phyloP scores from a whole-genome alignment of 192 early-diverging fungal genomes.

The Podila epicladia region DNA sequence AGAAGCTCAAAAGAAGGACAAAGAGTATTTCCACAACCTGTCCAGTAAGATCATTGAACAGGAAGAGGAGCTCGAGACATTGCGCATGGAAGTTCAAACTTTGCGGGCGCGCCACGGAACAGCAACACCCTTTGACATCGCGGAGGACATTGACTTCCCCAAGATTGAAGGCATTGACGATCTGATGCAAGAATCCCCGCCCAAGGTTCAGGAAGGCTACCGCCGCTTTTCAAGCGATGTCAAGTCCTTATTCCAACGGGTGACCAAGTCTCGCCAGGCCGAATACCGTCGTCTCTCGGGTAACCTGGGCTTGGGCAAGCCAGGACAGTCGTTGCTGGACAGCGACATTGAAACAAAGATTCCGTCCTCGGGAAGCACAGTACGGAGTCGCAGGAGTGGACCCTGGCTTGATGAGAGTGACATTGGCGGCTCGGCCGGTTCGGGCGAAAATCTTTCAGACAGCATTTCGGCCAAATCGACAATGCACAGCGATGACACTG shows the following conservation, averaged over 20 bases:
- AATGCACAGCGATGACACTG: constrained; percentile 44
- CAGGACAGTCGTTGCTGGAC: constrained; percentile 10
- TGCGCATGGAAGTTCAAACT: constrained; percentile 11
- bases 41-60: constrained; percentile 24
- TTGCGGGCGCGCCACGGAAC: constrained; percentile 20
- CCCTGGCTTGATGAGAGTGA: not conserved
- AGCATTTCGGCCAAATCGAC: constrained; percentile 35
- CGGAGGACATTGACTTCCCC: constrained; percentile 35
- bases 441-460: constrained; percentile 40
- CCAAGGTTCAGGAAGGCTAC: constrained; percentile 31
- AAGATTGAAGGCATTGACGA: constrained; percentile 37
- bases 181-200: constrained; percentile 46
- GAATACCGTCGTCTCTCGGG: constrained; percentile 45
- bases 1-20: constrained; percentile 38
- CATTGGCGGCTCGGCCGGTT: not conserved
- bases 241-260: constrained; percentile 43
- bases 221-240: constrained; percentile 46
- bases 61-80: constrained; percentile 25
- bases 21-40: constrained; percentile 34
- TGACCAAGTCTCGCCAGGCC: constrained; percentile 31
- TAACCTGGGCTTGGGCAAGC: constrained; percentile 17
- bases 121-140: constrained; percentile 15
- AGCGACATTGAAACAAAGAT: not conserved
- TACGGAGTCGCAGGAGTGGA: not conserved
- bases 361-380: constrained; percentile 3